Evolutionary conservation across 495 filamentous ascomycete species (phyloP).

Genomic region (Sporormia fimetaria): DNA sequence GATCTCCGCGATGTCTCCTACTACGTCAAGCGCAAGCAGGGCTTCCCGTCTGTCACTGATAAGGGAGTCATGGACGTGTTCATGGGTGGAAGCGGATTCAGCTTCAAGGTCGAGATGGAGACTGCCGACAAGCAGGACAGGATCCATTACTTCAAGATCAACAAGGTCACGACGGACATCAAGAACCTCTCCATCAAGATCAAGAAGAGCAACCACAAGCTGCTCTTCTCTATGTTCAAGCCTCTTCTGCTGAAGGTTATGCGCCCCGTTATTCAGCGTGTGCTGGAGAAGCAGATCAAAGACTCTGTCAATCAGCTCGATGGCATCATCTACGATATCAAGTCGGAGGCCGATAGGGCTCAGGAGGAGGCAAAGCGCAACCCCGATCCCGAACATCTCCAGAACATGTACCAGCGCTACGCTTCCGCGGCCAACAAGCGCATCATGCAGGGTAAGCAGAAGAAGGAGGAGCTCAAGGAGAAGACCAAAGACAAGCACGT

Average conservation of each 20-base stretch:
- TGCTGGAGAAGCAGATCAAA: conserved; percentile 76
- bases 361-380: conserved; percentile 48
- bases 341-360: conserved; percentile 69
- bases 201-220: conserved; percentile 87
- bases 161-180: conserved; percentile 74
- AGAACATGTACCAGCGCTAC: conserved; percentile 83
- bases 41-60: conserved; percentile 84
- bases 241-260: conserved; percentile 75
- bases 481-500: conserved; percentile 61
- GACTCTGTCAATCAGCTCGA: conserved; percentile 65
- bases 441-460: conserved; percentile 59
- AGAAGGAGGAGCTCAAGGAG: conserved; percentile 44
- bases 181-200: conserved; percentile 82
- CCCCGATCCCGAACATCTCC: conserved; percentile 59
- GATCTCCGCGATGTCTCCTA: conserved; percentile 80
- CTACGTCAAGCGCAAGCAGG: conserved; percentile 91
- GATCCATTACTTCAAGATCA: conserved; percentile 84
- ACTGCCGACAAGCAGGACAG: conserved; percentile 65
- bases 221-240: conserved; percentile 79
- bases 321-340: conserved; percentile 56
- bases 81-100: conserved; percentile 76
- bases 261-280: conserved; percentile 73
- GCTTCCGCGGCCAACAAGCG: conserved; percentile 61
- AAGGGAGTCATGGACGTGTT: conserved; percentile 83
- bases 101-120: conserved; percentile 83